Evolutionary conservation across 2,329 filamentous ascomycete species (phyloP).

Genomic region (Madurella fahalii): DNA sequence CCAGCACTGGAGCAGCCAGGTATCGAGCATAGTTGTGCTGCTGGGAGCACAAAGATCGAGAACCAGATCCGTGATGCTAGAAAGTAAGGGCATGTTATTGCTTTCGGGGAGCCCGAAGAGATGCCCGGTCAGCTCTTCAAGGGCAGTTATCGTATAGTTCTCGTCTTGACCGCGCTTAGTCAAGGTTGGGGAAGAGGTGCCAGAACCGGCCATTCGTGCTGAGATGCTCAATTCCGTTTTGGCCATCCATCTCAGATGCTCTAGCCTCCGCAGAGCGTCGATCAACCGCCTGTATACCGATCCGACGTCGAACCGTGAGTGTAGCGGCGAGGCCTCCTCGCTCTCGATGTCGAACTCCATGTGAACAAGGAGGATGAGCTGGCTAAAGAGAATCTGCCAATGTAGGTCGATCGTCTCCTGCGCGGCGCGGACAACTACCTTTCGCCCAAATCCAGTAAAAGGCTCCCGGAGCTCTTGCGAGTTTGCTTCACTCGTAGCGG

Average conservation of each 20-base stretch:
- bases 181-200: conserved; percentile 28
- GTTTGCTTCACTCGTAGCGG: conserved; percentile 42
- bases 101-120: conserved; percentile 62
- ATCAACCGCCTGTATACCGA: conserved; percentile 67
- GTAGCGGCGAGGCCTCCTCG: conserved; percentile 59
- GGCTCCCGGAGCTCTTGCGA: conserved; percentile 46
- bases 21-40: conserved; percentile 61
- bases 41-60: conserved; percentile 61
- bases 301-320: conserved; percentile 60
- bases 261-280: conserved; percentile 65
- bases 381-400: conserved; percentile 71
- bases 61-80: conserved; percentile 63
- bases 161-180: conserved; percentile 42
- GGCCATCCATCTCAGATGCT: conserved; percentile 68
- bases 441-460: conserved; percentile 72
- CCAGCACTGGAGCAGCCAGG: conserved; percentile 58
- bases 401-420: conserved; percentile 74
- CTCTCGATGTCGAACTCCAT: conserved; percentile 79
- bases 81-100: conserved; percentile 48
- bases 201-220: conserved; percentile 37
- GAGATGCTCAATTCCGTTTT: conserved; percentile 54
- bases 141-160: conserved; percentile 49
- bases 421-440: conserved; percentile 68
- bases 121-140: conserved; percentile 58
- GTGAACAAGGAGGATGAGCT: conserved; percentile 78